Conservation (phyloP, 768 basidiomycete genomes). For the Suillus discolor region DNA sequence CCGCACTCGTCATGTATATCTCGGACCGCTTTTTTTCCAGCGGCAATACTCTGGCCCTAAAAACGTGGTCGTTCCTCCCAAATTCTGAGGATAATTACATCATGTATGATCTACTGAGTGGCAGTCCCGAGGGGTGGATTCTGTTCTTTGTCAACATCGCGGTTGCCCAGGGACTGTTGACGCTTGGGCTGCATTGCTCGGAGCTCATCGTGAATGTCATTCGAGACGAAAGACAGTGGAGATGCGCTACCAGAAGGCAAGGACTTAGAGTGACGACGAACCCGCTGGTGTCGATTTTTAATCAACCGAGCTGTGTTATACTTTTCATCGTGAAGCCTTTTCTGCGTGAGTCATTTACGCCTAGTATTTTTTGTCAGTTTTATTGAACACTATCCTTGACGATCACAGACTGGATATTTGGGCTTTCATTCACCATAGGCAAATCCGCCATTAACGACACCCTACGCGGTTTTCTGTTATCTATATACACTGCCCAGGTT, state of each 20-base stretch:
- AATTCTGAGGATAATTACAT: conserved; percentile 20
- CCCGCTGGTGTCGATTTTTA: conserved; percentile 25
- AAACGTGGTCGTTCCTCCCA: conserved; percentile 32
- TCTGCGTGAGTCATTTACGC: conserved; percentile 23
- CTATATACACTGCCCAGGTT: conserved; percentile 32
- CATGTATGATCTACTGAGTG: conserved; percentile 26
- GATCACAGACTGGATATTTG: conserved; percentile 34
- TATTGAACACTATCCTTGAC: neutral
- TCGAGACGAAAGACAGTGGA: conserved; percentile 30
- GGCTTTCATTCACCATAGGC: conserved; percentile 20
- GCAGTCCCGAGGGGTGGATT: conserved; percentile 26
- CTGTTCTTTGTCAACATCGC: conserved; percentile 27
- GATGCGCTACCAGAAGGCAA: conserved; percentile 20
- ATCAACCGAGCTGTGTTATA: conserved; percentile 15
- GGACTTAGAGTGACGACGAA: conserved; percentile 20
- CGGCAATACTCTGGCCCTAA: too few species aligned
- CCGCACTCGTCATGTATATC: conserved; percentile 12
- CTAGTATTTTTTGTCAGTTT: neutral
- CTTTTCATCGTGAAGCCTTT: conserved; percentile 27
- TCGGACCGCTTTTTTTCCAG: neutral
- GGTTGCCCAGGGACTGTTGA: conserved; percentile 30
- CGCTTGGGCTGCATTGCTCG: conserved; percentile 28
- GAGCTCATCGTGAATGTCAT: conserved; percentile 32
- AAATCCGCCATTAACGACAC: neutral
- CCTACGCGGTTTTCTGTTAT: accelerated